These are phyloP conservation scores for Pythium guiyangense DNA, from an alignment of 352 stramenopile genomes.

Conservation along the genomic window DNA sequence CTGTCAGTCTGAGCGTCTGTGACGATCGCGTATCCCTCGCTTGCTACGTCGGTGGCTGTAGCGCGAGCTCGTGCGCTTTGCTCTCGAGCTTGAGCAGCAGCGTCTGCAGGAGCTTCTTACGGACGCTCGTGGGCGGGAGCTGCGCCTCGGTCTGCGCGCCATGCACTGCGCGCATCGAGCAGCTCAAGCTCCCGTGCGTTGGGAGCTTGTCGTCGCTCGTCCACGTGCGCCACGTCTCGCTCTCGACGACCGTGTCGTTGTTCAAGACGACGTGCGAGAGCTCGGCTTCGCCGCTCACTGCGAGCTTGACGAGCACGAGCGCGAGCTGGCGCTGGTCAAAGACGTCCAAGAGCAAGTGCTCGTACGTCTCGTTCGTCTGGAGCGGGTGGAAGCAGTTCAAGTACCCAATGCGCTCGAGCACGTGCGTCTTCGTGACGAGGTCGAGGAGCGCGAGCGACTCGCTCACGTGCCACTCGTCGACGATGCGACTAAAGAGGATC, in stretches of 20 bases:
- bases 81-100: conserved; percentile 59
- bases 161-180: conserved; percentile 35
- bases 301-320: conserved; percentile 49
- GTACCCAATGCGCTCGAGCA: conserved; percentile 55
- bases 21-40: too few species aligned
- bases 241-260: conserved; percentile 26
- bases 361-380: conserved; percentile 49
- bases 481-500: conserved; percentile 56
- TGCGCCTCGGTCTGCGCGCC: conserved; percentile 44
- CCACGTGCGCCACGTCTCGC: conserved; percentile 57
- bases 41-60: neutral
- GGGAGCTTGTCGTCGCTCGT: conserved; percentile 51
- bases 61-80: conserved; percentile 29
- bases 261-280: conserved; percentile 45
- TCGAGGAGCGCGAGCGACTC: conserved; percentile 67
- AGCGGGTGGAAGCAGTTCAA: conserved; percentile 64
- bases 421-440: conserved; percentile 54
- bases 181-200: conserved; percentile 32
- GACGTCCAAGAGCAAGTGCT: conserved; percentile 32
- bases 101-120: conserved; percentile 56
- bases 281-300: conserved; percentile 34
- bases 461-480: conserved; percentile 66
- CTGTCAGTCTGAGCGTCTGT: too few species aligned
- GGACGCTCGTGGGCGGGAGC: conserved; percentile 36
- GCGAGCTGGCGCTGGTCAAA: conserved; percentile 59